These are phyloP conservation scores for Geum urbanum DNA, from an alignment of 306 rosid genomes.

Conservation along the genomic window DNA sequence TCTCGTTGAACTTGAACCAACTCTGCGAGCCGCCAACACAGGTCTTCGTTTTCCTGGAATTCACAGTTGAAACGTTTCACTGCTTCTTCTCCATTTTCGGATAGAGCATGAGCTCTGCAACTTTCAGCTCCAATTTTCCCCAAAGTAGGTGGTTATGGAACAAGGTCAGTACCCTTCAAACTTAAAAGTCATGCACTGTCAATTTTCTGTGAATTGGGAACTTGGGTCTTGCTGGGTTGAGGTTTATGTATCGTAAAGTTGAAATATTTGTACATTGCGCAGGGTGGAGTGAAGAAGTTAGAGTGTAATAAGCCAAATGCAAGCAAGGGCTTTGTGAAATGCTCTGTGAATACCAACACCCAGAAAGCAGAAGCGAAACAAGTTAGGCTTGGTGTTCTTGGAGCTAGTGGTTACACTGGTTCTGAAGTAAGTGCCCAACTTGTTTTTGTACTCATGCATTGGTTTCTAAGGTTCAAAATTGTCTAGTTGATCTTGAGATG, in stretches of 20 bases:
- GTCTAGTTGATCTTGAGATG: too few species aligned
- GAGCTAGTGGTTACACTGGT: too few species aligned
- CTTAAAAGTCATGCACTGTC: neutral
- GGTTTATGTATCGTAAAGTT: neutral
- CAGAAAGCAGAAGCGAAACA: constrained; percentile 42
- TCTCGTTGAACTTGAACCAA: too few species aligned
- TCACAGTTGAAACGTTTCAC: neutral
- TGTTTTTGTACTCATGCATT: too few species aligned
- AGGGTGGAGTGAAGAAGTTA: constrained; percentile 25
- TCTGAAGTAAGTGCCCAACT: too few species aligned
- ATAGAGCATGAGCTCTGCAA: constrained; percentile 40
- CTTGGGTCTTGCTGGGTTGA: neutral
- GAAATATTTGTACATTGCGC: constrained; percentile 1
- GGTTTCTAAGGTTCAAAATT: too few species aligned
- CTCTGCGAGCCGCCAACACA: too few species aligned
- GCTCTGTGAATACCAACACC: constrained; percentile 39
- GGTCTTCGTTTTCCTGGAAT: neutral
- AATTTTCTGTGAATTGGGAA: neutral
- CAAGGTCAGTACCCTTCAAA: constrained; percentile 29
- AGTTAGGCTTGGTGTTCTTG: too few species aligned
- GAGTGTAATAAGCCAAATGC: constrained; percentile 30
- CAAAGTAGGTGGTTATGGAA: constrained; percentile 30
- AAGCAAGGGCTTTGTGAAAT: constrained; percentile 49
- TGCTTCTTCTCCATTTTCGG: neutral
- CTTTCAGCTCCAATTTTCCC: constrained; percentile 32